phyloP scores from a whole-genome alignment of 495 filamentous ascomycete species.

The Lepidopterella palustris region DNA sequence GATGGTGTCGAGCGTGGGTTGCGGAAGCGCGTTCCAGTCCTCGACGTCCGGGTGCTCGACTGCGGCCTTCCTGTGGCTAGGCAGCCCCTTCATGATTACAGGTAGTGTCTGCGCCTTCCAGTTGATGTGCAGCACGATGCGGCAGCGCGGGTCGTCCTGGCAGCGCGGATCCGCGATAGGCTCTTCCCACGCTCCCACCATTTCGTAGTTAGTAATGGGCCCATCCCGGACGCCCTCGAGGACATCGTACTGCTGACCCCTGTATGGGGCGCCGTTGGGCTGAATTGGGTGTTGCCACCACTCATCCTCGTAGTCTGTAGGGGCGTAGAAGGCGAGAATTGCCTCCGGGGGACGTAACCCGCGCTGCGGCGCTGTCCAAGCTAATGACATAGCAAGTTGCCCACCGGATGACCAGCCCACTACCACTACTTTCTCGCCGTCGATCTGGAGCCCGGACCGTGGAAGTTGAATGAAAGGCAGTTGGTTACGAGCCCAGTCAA shows the following conservation, averaged over 20 bases:
- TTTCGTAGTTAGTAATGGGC: slow-evolving; percentile 24
- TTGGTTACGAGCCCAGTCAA: slow-evolving; percentile 39
- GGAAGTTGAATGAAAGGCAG: slow-evolving; percentile 36
- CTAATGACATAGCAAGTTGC: slow-evolving; percentile 46
- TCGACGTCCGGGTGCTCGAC: slow-evolving; percentile 9
- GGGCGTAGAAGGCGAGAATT: slow-evolving; percentile 50
- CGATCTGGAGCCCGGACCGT: slow-evolving; percentile 31
- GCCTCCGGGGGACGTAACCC: slow-evolving; percentile 42
- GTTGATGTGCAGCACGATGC: slow-evolving; percentile 43
- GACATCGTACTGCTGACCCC: slow-evolving; percentile 4
- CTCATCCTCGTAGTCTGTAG: slow-evolving; percentile 27
- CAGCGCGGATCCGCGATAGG: background rate
- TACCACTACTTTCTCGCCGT: slow-evolving; percentile 40
- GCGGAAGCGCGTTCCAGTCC: background rate
- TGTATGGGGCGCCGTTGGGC: background rate
- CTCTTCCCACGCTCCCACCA: background rate
- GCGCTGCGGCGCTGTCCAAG: slow-evolving; percentile 33
- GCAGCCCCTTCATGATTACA: slow-evolving; percentile 37
- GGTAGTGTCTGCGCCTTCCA: slow-evolving; percentile 41
- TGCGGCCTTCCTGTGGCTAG: slow-evolving; percentile 10
- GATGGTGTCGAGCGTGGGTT: background rate
- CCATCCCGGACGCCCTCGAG: slow-evolving; percentile 1
- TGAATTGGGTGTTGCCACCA: slow-evolving; percentile 2
- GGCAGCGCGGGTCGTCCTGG: slow-evolving; percentile 25
- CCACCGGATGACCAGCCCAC: slow-evolving; percentile 56